phyloP scores from a whole-genome alignment of 306 rosid species.

The Mucuna pruriens region DNA sequence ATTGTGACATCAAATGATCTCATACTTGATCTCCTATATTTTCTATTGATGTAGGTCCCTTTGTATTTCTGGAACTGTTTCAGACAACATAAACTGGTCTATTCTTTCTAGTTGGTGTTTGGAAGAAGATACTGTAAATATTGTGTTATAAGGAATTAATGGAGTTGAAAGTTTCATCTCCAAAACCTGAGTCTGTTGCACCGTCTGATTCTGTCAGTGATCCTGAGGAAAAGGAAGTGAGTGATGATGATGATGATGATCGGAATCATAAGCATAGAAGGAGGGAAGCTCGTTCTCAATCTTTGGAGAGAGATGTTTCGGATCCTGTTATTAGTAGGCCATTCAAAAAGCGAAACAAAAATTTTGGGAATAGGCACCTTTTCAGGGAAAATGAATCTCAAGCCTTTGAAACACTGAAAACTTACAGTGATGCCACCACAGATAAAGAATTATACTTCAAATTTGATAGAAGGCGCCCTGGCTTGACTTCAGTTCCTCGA shows the following conservation, averaged over 20 bases:
- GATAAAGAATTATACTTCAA: slow-evolving; percentile 66
- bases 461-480: slow-evolving; percentile 80
- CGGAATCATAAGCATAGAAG: slow-evolving; percentile 95
- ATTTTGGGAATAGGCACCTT: slow-evolving; percentile 66
- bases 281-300: slow-evolving; percentile 74
- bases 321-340: slow-evolving; percentile 80
- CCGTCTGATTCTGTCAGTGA: slow-evolving; percentile 73
- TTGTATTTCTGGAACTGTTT: slow-evolving; percentile 33
- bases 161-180: slow-evolving; percentile 82
- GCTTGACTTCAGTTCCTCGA: slow-evolving; percentile 59
- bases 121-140: slow-evolving; percentile 46
- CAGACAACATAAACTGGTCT: slow-evolving; percentile 45
- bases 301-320: slow-evolving; percentile 75
- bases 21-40: slow-evolving; percentile 19
- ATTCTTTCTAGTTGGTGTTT: slow-evolving; percentile 43
- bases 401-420: slow-evolving; percentile 63
- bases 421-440: slow-evolving; percentile 48
- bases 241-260: slow-evolving; percentile 96
- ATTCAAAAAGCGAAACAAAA: slow-evolving; percentile 76
- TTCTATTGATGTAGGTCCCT: slow-evolving; percentile 46
- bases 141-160: slow-evolving; percentile 50
- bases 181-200: slow-evolving; percentile 66
- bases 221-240: slow-evolving; percentile 94
- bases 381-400: slow-evolving; percentile 82
- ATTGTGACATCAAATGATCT: slow-evolving; percentile 23